phyloP scores from a whole-genome alignment of 306 rosid genomes.

The Myrica gale region DNA sequence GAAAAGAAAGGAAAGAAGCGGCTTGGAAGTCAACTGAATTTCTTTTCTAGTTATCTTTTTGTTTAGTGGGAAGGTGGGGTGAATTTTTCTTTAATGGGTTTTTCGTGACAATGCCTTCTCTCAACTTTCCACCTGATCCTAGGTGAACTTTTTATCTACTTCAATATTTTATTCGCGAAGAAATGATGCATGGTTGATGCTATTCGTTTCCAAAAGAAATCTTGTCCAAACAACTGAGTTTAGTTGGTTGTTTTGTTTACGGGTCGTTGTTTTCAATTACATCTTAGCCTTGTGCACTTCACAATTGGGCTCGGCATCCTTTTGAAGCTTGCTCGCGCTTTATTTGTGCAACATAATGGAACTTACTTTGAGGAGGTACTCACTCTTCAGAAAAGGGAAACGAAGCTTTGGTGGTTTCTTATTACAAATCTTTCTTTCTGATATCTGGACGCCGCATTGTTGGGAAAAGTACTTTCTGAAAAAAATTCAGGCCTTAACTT shows the following conservation, averaged over 20 bases:
- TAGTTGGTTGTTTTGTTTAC: not conserved
- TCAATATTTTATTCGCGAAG: not conserved
- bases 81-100: slow-evolving; percentile 1
- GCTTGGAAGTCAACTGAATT: not conserved
- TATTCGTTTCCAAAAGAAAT: not conserved
- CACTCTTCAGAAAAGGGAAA: not conserved
- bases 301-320: not conserved
- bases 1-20: not conserved
- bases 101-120: not conserved
- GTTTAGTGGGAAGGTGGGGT: not conserved
- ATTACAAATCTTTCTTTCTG: not conserved
- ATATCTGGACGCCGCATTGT: not conserved
- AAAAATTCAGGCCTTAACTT: not conserved
- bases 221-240: too few species aligned
- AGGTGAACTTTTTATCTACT: not conserved
- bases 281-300: not conserved
- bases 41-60: not conserved
- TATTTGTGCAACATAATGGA: not conserved
- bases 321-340: not conserved
- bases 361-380: not conserved
- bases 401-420: too few species aligned
- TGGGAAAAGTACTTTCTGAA: not conserved
- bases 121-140: not conserved
- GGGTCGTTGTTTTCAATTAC: not conserved
- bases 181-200: not conserved